phyloP scores from a whole-genome alignment of 257 asterid species.

The Verbena officinalis region DNA sequence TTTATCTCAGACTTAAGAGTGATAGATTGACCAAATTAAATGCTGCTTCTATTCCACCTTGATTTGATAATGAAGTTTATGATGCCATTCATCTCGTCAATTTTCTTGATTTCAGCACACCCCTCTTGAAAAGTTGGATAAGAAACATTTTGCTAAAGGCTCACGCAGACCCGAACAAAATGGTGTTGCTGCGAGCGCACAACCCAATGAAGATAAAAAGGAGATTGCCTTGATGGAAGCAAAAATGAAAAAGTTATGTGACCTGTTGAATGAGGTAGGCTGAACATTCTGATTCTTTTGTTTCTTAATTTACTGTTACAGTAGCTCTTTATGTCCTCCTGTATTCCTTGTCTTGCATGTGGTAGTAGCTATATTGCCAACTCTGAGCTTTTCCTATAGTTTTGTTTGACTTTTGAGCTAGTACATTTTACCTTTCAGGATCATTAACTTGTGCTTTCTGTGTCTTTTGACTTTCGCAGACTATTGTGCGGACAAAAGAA shows the following conservation, averaged over 20 bases:
- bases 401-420: background rate
- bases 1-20: conserved; percentile 1
- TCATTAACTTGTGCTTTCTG: conserved; percentile 12
- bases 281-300: background rate
- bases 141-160: conserved; percentile 82
- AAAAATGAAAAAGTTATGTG: conserved; percentile 77
- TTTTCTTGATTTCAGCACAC: conserved; percentile 54
- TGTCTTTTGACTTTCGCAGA: conserved; percentile 53
- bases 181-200: conserved; percentile 45
- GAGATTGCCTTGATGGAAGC: conserved; percentile 88
- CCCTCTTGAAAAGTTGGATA: conserved; percentile 81
- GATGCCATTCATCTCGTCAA: conserved; percentile 21
- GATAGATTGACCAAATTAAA: conserved; percentile 9
- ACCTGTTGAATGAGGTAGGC: conserved; percentile 75
- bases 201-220: conserved; percentile 61
- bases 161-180: conserved; percentile 55
- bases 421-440: conserved; percentile 11
- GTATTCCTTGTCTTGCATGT: conserved; percentile 7
- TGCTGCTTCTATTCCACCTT: conserved; percentile 1
- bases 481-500: conserved; percentile 82
- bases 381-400: background rate
- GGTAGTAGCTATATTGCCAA: conserved; percentile 13
- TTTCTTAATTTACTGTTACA: background rate
- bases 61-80: background rate
- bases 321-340: background rate